Evolutionary conservation across 345 rosid genomes (phyloP), one percentile per base, ranked within the genome.

Genomic region (Crucihimalaya himalaica): DNA sequence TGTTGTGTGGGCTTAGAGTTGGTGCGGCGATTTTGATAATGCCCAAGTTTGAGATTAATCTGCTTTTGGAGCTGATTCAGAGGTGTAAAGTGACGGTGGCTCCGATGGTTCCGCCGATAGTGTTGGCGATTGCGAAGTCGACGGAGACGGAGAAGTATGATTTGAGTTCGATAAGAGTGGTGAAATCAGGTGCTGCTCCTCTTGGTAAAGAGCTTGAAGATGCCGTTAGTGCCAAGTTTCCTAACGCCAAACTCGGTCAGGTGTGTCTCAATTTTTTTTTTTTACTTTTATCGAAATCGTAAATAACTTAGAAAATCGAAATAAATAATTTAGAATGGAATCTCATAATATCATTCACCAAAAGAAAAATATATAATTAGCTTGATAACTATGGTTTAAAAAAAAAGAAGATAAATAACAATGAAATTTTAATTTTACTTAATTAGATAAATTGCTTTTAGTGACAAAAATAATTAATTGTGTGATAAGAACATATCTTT

Each of bases 161-260:
- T 53, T 21, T 90, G 32, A 85, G 93, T 18, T 86, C 97, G 6
- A 70, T 95, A 2, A 77, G 97, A 75, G 84, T 79, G 39, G 48
- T 92, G 56, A 84, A 84, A 77, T 95, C 94, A 0, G 96, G 97
- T 2, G 99, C 96, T 6, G 97, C 97, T 4, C 93, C 99, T 3
- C 60, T 95, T 83, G 97, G 97, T 50, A 89, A 90, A 81, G 97
- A 92, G 74, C 95, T 95, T 32, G 97, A 92, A 80, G 99, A 92
- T 69, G 66, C 83, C 15, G 84, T 90, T 0, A 80, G 87, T 43
- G 80, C 84, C 57, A 94, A 88, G 81, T 78, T 94, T 45, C 93
- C 95, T 4, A 83, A 86, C 6, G 99, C 97, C 42, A 83, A 67
- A 40, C 89, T 92, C 32, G 99, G 97, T 12, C 99, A 95, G 98